These are phyloP conservation scores for Cordyceps tenuipes DNA, from an alignment of 2,329 filamentous ascomycete genomes.

Conservation along the genomic window DNA sequence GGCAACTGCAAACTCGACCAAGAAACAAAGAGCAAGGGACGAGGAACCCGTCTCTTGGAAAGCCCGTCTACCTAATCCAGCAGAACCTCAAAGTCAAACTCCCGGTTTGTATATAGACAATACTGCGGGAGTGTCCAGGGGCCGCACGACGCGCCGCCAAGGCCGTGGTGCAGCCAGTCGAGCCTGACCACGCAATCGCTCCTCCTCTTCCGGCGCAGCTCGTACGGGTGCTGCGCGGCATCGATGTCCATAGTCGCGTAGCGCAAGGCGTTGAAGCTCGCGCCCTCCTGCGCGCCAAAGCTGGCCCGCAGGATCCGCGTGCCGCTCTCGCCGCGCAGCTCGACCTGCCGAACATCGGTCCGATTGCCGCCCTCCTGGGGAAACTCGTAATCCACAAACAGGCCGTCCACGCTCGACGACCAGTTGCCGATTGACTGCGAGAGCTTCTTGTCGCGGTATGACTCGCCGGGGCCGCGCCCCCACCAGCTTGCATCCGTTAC, in stretches of 20 bases:
- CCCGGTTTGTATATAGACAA: constrained; percentile 31
- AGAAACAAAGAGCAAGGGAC: background rate
- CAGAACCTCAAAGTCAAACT: constrained; percentile 37
- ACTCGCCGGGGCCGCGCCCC: constrained; percentile 58
- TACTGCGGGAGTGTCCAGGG: constrained; percentile 44
- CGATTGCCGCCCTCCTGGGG: constrained; percentile 61
- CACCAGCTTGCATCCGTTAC: constrained; percentile 49
- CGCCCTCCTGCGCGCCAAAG: constrained; percentile 38
- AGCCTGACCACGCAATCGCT: constrained; percentile 48
- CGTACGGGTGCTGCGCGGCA: constrained; percentile 49
- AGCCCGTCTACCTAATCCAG: constrained; percentile 26
- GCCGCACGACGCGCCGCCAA: constrained; percentile 56
- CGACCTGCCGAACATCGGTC: constrained; percentile 54
- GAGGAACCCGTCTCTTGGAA: background rate
- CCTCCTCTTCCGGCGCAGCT: constrained; percentile 41
- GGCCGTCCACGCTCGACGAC: constrained; percentile 34
- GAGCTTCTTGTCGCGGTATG: constrained; percentile 57
- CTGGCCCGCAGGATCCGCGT: constrained; percentile 32
- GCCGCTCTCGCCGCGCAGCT: constrained; percentile 29
- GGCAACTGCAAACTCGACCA: background rate
- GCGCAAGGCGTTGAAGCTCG: constrained; percentile 48
- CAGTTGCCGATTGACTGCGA: constrained; percentile 51
- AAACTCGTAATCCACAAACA: constrained; percentile 56
- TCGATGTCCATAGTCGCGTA: constrained; percentile 48
- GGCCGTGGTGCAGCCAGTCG: constrained; percentile 54